A percentile compares a stretch with the other conserved stretches of the same genome.
Conservation (phyloP, 164 flowering plant genomes). For the Macadamia integrifolia region DNA sequence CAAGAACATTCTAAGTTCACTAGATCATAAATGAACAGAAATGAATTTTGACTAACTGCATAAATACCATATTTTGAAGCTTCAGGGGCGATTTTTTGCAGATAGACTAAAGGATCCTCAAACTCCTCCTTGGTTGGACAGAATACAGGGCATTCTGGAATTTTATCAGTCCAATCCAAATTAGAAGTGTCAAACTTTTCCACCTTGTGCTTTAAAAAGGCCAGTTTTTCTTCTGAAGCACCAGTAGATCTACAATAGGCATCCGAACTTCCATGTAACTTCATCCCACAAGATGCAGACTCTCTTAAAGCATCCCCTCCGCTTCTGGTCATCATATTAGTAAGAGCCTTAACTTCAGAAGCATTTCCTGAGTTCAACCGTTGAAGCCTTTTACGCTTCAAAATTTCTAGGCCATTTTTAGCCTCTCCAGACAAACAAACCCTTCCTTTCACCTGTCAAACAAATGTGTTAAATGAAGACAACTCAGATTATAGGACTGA, state of each 20-base stretch:
- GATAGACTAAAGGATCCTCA: conserved; percentile 85
- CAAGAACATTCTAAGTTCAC: background rate
- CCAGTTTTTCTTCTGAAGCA: conserved; percentile 33
- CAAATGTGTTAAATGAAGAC: background rate
- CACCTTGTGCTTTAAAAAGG: conserved; percentile 52
- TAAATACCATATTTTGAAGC: conserved; percentile 85
- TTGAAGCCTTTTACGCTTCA: conserved; percentile 76
- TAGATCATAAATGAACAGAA: background rate
- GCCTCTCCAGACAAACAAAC: conserved; percentile 64
- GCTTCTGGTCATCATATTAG: conserved; percentile 62
- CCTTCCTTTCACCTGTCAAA: conserved; percentile 84
- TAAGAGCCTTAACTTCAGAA: conserved; percentile 25
- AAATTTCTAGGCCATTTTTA: conserved; percentile 51
- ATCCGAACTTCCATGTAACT: conserved; percentile 37
- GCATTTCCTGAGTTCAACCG: conserved; percentile 39
- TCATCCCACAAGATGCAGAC: conserved; percentile 61
- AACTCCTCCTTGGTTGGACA: conserved; percentile 86
- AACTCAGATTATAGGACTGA: background rate
- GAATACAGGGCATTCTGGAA: conserved; percentile 87
- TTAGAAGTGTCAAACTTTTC: conserved; percentile 55
- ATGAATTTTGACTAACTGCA: no score
- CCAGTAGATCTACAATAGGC: conserved; percentile 24
- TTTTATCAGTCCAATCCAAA: conserved; percentile 70
- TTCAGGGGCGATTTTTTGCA: conserved; percentile 90
- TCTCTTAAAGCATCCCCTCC: conserved; percentile 86